Evolutionary conservation across 1,139 yeast species (phyloP).

Genomic region (Wickerhamomyces sp.): DNA sequence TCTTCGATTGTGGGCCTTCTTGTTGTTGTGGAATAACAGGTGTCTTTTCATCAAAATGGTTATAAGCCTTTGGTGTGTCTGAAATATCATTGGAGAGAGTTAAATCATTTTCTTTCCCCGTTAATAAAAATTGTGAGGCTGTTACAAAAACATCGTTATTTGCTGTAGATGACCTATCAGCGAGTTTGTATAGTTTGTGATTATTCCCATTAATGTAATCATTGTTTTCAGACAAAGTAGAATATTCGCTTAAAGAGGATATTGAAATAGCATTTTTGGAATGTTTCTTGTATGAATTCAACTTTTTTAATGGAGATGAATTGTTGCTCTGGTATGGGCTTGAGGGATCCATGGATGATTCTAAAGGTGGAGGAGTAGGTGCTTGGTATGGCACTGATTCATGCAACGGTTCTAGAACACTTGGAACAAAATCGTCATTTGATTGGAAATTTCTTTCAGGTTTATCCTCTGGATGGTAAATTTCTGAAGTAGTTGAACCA

Average conservation of each 20-base stretch:
- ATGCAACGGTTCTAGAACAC: slow-evolving; percentile 9
- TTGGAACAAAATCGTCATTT: slow-evolving; percentile 4
- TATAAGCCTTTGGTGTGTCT: background rate
- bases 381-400: slow-evolving; percentile 7
- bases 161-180: slow-evolving; percentile 15
- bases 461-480: background rate
- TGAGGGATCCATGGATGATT: background rate
- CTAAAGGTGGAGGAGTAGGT: slow-evolving; percentile 2
- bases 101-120: slow-evolving; percentile 5
- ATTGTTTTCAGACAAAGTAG: slow-evolving; percentile 16
- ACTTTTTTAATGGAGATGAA: slow-evolving; percentile 1
- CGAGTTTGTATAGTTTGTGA: slow-evolving; percentile 23
- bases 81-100: background rate
- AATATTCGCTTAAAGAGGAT: slow-evolving; percentile 21
- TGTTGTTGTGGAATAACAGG: background rate
- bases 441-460: background rate
- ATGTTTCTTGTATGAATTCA: background rate
- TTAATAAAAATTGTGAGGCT: slow-evolving; percentile 34
- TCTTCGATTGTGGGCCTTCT: too few species aligned
- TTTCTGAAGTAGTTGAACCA: slow-evolving; percentile 1
- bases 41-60: background rate
- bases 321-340: background rate
- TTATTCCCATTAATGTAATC: slow-evolving; percentile 8
- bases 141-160: slow-evolving; percentile 38
- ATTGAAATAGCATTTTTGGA: slow-evolving; percentile 14